phyloP scores from a whole-genome alignment of 2,329 filamentous ascomycete genomes.

The Camptophora hylomeconis region DNA sequence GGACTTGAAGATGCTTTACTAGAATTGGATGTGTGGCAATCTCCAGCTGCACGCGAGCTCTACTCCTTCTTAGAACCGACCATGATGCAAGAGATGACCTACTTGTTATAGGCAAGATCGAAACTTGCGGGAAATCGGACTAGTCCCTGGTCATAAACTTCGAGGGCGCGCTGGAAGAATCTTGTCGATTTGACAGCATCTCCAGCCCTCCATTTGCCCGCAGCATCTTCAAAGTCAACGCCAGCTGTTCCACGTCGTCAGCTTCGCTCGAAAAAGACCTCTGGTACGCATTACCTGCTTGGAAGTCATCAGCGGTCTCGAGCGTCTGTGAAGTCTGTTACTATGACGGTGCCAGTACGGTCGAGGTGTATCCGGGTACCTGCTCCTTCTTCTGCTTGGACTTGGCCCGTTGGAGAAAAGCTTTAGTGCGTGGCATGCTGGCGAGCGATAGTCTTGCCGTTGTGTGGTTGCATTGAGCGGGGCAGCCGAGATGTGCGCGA shows the following conservation, averaged over 20 bases:
- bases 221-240: conserved; percentile 57
- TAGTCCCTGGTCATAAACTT: conserved; percentile 52
- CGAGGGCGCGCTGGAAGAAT: conserved; percentile 48
- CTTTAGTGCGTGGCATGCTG: conserved; percentile 16
- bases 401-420: conserved; percentile 16
- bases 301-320: conserved; percentile 53
- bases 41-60: conserved; percentile 56
- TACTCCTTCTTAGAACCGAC: conserved; percentile 20
- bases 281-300: conserved; percentile 47
- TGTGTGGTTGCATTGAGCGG: no score
- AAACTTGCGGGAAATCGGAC: conserved; percentile 47
- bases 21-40: conserved; percentile 54
- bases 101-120: conserved; percentile 67
- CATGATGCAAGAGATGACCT: conserved; percentile 18
- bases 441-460: no score
- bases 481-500: no score
- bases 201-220: conserved; percentile 61
- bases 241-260: conserved; percentile 42
- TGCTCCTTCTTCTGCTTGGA: conserved; percentile 22
- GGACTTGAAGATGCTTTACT: conserved; percentile 42
- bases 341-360: conserved; percentile 6
- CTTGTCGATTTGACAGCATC: conserved; percentile 53
- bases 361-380: conserved; percentile 17
- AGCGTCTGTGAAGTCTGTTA: conserved; percentile 31
- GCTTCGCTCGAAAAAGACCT: no score